These are phyloP conservation scores for Canavalia gladiata DNA, from an alignment of 306 rosid genomes.

Conservation along the genomic window DNA sequence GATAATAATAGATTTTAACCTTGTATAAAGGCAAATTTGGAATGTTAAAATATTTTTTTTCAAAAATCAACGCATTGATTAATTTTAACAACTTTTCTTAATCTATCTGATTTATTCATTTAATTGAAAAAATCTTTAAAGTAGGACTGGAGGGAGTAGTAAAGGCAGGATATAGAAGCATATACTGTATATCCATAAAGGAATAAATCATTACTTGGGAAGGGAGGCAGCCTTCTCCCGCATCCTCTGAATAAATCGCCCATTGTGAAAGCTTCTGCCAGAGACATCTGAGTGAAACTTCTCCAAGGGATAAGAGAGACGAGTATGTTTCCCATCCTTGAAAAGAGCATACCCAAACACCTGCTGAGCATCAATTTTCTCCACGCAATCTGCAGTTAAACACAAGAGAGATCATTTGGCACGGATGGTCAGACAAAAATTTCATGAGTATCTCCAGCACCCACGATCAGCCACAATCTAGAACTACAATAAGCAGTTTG, in stretches of 20 bases:
- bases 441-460: background rate
- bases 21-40: too few species aligned
- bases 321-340: constrained; percentile 90
- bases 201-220: constrained; percentile 70
- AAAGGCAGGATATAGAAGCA: constrained; percentile 35
- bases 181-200: constrained; percentile 35
- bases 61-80: too few species aligned
- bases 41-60: too few species aligned
- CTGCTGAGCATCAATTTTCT: constrained; percentile 83
- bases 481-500: background rate
- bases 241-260: constrained; percentile 98
- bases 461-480: constrained; percentile 9
- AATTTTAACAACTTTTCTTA: too few species aligned
- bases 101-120: too few species aligned
- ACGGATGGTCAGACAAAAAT: constrained; percentile 18
- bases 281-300: constrained; percentile 90
- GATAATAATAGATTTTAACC: too few species aligned
- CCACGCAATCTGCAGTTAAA: constrained; percentile 79
- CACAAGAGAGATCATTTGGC: constrained; percentile 31
- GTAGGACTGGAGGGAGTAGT: background rate
- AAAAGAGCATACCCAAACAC: constrained; percentile 97
- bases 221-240: constrained; percentile 86
- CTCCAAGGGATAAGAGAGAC: constrained; percentile 90
- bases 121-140: too few species aligned
- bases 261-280: constrained; percentile 98